Evolutionary conservation across 2,329 filamentous ascomycete genomes (phyloP).

Genomic region (Ophiostoma sp.): DNA sequence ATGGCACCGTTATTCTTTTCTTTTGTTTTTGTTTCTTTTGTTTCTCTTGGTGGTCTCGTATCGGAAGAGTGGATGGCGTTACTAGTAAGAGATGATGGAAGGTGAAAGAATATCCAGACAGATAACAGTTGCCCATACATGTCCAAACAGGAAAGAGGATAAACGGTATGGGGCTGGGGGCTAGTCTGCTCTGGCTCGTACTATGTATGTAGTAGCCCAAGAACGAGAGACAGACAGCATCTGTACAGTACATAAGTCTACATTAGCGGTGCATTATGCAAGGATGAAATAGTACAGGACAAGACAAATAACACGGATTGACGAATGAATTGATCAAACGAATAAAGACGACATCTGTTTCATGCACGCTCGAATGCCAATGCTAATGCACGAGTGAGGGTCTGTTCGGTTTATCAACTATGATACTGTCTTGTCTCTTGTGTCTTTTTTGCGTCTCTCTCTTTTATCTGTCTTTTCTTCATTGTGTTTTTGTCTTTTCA

Average conservation of each 20-base stretch:
- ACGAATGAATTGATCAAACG: neutral
- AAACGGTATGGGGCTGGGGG: neutral
- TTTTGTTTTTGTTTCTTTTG: conserved; percentile 2
- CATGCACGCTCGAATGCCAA: conserved; percentile 10
- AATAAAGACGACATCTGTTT: neutral
- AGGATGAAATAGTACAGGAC: conserved; percentile 7
- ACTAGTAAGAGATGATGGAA: neutral
- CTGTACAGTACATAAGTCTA: conserved; percentile 1
- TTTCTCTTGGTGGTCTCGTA: neutral
- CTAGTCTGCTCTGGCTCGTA: neutral
- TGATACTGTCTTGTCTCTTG: neutral
- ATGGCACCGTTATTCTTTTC: neutral
- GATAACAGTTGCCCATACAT: neutral
- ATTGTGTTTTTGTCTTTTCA: neutral
- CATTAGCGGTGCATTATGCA: conserved; percentile 16
- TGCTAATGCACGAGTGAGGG: conserved; percentile 12
- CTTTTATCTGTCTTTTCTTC: neutral
- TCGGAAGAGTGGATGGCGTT: neutral
- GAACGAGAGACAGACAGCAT: neutral
- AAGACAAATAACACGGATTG: neutral
- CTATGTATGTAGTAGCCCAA: neutral
- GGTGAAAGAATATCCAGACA: conserved; percentile 2
- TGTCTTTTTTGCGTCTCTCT: neutral
- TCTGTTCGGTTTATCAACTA: neutral
- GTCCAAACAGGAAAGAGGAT: conserved; percentile 2